These are phyloP conservation scores for Sphaerosporella brunnea DNA, from an alignment of 495 filamentous ascomycete species.

Conservation along the genomic window DNA sequence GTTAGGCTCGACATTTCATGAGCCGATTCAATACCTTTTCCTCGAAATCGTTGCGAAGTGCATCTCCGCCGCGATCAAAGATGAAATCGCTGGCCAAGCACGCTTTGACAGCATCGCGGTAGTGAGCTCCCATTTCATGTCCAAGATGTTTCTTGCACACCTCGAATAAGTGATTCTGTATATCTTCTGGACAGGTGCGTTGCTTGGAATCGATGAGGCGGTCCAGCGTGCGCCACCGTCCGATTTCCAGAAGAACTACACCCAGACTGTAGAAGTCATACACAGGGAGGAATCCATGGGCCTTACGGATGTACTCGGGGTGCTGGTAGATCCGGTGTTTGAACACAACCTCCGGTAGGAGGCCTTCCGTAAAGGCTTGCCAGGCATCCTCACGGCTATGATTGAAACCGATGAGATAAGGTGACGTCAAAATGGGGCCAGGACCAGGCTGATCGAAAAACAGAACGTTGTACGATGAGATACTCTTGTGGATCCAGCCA, in stretches of 20 bases:
- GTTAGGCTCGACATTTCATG: neutral
- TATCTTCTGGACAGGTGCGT: neutral
- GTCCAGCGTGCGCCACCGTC: conserved; percentile 4
- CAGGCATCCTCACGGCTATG: conserved; percentile 8
- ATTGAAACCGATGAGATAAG: conserved; percentile 12
- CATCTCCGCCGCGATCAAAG: neutral
- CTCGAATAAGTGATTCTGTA: neutral
- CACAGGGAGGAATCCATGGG: neutral
- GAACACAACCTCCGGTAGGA: neutral
- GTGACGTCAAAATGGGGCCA: neutral
- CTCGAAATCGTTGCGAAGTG: neutral
- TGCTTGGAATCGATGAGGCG: neutral
- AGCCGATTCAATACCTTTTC: neutral
- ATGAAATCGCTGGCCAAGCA: neutral
- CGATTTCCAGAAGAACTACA: conserved; percentile 14
- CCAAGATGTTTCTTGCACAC: neutral
- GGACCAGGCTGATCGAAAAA: neutral
- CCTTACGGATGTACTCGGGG: conserved; percentile 3
- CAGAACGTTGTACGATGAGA: conserved; percentile 7
- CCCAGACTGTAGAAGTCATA: conserved; percentile 16
- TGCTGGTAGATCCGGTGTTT: conserved; percentile 1
- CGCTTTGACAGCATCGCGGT: neutral
- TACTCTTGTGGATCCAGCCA: conserved; percentile 12
- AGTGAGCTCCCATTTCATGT: neutral
- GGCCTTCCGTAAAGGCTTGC: neutral